Evolutionary conservation across 2,329 filamentous ascomycete genomes (phyloP), one percentile per base, ranked within the genome.

Genomic region (Teratosphaeria gauchensis): DNA sequence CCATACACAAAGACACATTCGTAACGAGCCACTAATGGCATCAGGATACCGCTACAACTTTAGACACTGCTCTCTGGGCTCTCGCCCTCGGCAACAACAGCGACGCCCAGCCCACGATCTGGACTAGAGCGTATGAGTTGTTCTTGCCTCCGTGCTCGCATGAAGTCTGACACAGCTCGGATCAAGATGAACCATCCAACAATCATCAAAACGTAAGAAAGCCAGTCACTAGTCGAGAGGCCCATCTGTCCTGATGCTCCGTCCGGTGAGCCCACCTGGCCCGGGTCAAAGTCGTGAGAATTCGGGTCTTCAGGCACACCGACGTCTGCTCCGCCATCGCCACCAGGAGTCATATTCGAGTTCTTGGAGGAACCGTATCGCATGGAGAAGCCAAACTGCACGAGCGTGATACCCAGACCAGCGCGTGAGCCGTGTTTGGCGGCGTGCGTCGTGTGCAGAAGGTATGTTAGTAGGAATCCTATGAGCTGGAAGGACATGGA

Each of bases 131-230:
- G 77, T 4, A 99, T 90, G 55, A 99, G 79, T 72, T 94, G 89
- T 76, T 99, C 94, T 71, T 97, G 94, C 69, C 90, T 82, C 71
- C 92, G 83, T 42, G 91, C 94, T 65, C 86, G 84, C 62, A 97
- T 76, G 71, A 94, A 99, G 72, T 97, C 92, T 67, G 88, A 91
- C 19, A 96, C 85, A n/a, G 91, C 87, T 74, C 92, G 84, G 71
- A 99, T 97, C 62, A 99, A 78, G 62, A 99, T 91, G 70, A 97
- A 97, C 94, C 94, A 99, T 4, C 94, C 94, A 1, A 95, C 87
- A 70, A 99, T 89, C 94, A 99, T 99, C 54, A 99, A 76, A 16
- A 89, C 79, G 68, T 97, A 99, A 11, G 91, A 89, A 63, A 96
- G 79, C 90, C 90, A 96, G 71, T 97, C 92, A 21, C 14, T n/a